Evolutionary conservation across 148 eudicot genomes (phyloP).

Genomic region (Linanthus parryae): DNA sequence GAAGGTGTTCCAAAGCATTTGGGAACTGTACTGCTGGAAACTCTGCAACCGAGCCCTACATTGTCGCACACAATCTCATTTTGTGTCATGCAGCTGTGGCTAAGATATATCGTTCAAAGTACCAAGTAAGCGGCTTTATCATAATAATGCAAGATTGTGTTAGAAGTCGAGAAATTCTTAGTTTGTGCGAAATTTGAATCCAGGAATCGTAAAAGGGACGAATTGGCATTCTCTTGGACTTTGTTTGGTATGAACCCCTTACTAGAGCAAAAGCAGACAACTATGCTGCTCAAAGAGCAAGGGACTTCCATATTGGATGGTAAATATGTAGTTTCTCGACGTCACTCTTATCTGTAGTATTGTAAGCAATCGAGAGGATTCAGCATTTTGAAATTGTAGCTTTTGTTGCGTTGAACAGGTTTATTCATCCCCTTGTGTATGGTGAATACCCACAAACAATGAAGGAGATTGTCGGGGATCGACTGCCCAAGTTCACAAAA

Average conservation of each 20-base stretch:
- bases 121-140: conserved; percentile 37
- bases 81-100: conserved; percentile 84
- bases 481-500: conserved; percentile 75
- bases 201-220: conserved; percentile 74
- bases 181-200: no score
- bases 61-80: conserved; percentile 74
- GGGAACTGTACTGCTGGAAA: conserved; percentile 80
- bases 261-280: conserved; percentile 63
- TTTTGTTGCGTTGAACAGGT: no score
- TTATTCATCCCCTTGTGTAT: conserved; percentile 75
- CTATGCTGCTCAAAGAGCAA: conserved; percentile 90
- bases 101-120: conserved; percentile 69
- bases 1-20: conserved; percentile 73
- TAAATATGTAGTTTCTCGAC: conserved; percentile 18
- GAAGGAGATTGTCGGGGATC: conserved; percentile 59
- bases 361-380: no score
- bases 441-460: conserved; percentile 88
- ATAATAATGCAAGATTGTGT: no score
- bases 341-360: no score
- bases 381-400: no score
- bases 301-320: conserved; percentile 97
- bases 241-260: conserved; percentile 93
- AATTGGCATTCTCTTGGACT: conserved; percentile 85
- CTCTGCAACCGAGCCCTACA: conserved; percentile 94
- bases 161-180: no score